These are phyloP conservation scores for Viola odorata DNA, from an alignment of 345 rosid genomes.

Conservation along the genomic window DNA sequence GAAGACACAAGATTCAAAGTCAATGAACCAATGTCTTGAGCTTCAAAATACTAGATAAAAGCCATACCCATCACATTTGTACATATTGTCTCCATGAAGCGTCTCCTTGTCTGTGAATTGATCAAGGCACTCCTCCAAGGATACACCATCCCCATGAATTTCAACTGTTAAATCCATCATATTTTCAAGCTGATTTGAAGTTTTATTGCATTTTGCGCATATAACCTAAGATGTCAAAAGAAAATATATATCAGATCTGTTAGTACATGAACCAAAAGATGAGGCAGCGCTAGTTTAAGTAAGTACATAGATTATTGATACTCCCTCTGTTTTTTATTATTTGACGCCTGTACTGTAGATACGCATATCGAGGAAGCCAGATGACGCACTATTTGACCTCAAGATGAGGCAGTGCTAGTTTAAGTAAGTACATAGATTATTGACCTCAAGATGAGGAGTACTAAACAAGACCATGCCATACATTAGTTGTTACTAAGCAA, in stretches of 20 bases:
- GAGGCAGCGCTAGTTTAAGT: not conserved
- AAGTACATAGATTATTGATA: not conserved
- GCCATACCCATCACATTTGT: conserved; percentile 87
- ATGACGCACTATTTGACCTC: no score
- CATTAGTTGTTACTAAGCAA: no score
- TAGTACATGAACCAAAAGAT: conserved; percentile 9
- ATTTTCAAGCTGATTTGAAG: conserved; percentile 85
- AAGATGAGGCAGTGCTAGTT: not conserved
- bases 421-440: not conserved
- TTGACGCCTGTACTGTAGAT: no score
- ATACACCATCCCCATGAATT: conserved; percentile 83
- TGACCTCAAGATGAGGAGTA: no score
- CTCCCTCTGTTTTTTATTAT: no score
- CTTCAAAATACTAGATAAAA: conserved; percentile 6
- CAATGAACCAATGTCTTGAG: not conserved
- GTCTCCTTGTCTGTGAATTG: conserved; percentile 79
- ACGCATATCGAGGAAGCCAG: no score
- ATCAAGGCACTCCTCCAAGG: conserved; percentile 93
- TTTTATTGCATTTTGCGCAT: conserved; percentile 61
- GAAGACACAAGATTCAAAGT: not conserved
- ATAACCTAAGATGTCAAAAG: conserved; percentile 45
- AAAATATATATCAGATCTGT: conserved; percentile 3
- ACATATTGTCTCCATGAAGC: conserved; percentile 97
- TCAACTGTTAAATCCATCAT: conserved; percentile 98
- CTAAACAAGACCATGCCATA: no score